Percentiles rank a stretch among this genome's conserved stretches.
Conservation (phyloP, 2,329 filamentous ascomycete genomes). For the Graphilbum sp. region DNA sequence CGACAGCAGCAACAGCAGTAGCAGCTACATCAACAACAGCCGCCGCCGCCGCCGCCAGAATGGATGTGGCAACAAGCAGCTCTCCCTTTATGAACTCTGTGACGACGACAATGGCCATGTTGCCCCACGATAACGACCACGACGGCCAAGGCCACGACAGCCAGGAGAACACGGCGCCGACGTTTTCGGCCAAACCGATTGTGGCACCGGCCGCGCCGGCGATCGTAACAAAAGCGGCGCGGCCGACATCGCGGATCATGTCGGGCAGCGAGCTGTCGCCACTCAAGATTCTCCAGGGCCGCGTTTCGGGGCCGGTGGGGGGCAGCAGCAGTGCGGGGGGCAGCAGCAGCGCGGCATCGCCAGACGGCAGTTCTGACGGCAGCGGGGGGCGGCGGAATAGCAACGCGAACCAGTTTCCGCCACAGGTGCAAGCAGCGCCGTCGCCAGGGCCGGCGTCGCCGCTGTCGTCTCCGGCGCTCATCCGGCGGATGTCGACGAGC, state of each 20-base stretch:
- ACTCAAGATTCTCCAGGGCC: conserved; percentile 32
- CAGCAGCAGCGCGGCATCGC: conserved; percentile 6
- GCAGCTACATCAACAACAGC: no score
- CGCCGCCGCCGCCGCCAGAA: no score
- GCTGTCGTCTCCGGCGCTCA: conserved; percentile 4
- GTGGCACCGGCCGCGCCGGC: conserved; percentile 22
- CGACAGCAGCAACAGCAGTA: no score
- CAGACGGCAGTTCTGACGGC: conserved; percentile 7
- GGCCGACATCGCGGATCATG: conserved; percentile 35
- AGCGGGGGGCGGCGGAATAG: conserved; percentile 1
- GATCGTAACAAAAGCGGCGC: conserved; percentile 8
- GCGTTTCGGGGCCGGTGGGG: conserved; percentile 3
- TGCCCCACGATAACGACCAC: not conserved
- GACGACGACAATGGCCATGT: conserved; percentile 13
- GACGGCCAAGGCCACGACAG: conserved; percentile 3
- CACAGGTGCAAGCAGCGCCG: not conserved
- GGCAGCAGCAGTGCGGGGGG: conserved; percentile 9
- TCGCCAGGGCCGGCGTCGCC: conserved; percentile 1
- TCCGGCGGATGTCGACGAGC: not conserved
- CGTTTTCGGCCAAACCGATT: not conserved
- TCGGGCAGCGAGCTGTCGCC: conserved; percentile 41
- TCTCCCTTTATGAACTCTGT: conserved; percentile 17
- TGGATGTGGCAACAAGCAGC: conserved; percentile 11
- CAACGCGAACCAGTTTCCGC: conserved; percentile 6
- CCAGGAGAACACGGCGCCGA: conserved; percentile 28